Evolutionary conservation across 2,329 filamentous ascomycete genomes (phyloP), one percentile per base, ranked within the genome.

Genomic region (Fusarium bulbicola): DNA sequence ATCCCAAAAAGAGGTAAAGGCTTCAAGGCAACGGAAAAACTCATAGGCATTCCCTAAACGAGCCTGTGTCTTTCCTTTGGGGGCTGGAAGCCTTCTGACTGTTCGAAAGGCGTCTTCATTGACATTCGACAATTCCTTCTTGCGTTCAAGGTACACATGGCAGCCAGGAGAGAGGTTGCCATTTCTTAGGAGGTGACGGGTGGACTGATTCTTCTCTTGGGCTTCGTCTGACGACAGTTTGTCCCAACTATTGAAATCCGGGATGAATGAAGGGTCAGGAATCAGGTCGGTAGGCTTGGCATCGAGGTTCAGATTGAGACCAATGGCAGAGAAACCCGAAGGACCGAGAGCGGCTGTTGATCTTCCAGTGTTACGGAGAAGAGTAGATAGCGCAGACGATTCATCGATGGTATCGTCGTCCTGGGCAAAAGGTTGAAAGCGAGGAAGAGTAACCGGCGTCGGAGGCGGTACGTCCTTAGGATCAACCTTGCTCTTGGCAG

Each of bases 41-140:
- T 92, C 90, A 74, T 91, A 92, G 10, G 88, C 86, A 73, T 91
- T 91, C 20, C 90, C 90, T 13, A 92, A 80, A 12, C 89, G 86
- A 36, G 86, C 85, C 40, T 86, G 83, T 50, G 84, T 81, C 75
- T 86, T 86, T 45, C 89, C 90, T 45, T 85, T 85, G 39, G 85
- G 84, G 2, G 87, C 82, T 11, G 85, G 84, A n/a, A 91, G 82
- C 49, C 90, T 86, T 30, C 89, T 86, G 61, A 92, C 86, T 3
- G 88, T 89, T 32, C 89, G 87, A 77, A 90, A 92, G 13, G 90
- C 90, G 45, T 86, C 83, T 46, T 88, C 85, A 69, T 92, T 92
- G 30, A 82, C 74, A 59, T 86, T 85, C 21, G 85, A 86, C 13
- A 92, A 84, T 80, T 92, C 89, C 42, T 83, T 85, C 73, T 84